Percentiles rank a stretch among this genome's conserved stretches.
Conservation (phyloP, 2,329 filamentous ascomycete genomes). For the Byssochlamys sp. region DNA sequence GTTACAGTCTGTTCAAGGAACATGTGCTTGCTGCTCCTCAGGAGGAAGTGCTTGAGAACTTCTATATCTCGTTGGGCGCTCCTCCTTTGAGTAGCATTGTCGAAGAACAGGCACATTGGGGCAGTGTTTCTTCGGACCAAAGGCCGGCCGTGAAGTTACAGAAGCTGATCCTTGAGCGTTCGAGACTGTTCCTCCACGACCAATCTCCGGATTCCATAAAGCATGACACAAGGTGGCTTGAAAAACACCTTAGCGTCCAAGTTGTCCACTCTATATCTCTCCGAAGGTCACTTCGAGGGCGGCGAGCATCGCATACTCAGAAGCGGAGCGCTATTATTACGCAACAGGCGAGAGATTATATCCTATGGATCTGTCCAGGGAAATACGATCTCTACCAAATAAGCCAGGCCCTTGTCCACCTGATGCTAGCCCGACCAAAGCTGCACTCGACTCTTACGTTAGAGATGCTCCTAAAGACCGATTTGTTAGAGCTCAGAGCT, state of each 20-base stretch:
- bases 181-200: conserved; percentile 81
- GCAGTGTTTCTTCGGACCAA: conserved; percentile 57
- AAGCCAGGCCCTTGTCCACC: conserved; percentile 71
- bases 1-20: conserved; percentile 79
- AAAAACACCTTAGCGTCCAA: conserved; percentile 69
- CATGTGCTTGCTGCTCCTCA: conserved; percentile 77
- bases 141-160: conserved; percentile 59
- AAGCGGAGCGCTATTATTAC: conserved; percentile 66
- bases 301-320: conserved; percentile 60
- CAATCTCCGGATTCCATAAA: conserved; percentile 68
- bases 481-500: conserved; percentile 68
- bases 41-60: conserved; percentile 73
- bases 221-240: conserved; percentile 82
- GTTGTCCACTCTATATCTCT: conserved; percentile 70
- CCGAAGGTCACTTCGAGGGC: conserved; percentile 63
- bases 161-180: conserved; percentile 75
- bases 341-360: conserved; percentile 46
- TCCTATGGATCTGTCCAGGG: conserved; percentile 65
- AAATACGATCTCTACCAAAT: conserved; percentile 83
- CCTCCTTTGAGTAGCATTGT: conserved; percentile 66
- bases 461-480: conserved; percentile 79
- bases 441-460: conserved; percentile 84
- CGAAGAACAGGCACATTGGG: conserved; percentile 66
- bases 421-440: conserved; percentile 71
- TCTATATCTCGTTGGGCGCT: conserved; percentile 75